Conservation (phyloP, 2,329 filamentous ascomycete species). For the Exophiala calicioides region DNA sequence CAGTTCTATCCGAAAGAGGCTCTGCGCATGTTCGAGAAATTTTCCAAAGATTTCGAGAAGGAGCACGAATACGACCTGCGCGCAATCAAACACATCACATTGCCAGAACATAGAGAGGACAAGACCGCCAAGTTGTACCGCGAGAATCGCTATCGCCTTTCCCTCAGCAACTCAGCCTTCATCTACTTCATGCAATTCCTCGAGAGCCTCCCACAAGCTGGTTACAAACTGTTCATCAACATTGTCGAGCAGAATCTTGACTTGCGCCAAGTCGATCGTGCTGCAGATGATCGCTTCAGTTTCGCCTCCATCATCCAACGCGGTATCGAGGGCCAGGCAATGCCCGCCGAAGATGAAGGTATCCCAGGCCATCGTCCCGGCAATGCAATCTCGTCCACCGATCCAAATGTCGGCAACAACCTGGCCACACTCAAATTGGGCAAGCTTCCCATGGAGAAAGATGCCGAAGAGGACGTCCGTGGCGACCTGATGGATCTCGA, state of each 20-base stretch:
- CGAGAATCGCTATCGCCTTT: constrained; percentile 84
- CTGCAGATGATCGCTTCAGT: constrained; percentile 58
- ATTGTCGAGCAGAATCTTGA: constrained; percentile 66
- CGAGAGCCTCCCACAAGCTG: constrained; percentile 79
- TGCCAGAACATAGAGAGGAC: constrained; percentile 78
- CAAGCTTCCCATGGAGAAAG: constrained; percentile 77
- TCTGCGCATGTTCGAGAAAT: constrained; percentile 53
- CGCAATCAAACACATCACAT: constrained; percentile 69
- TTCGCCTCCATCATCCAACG: constrained; percentile 61
- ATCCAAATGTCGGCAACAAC: constrained; percentile 58
- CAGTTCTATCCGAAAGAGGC: constrained; percentile 63
- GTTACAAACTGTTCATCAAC: constrained; percentile 74
- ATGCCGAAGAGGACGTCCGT: constrained; percentile 80
- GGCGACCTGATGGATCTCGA: constrained; percentile 87
- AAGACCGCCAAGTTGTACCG: constrained; percentile 76
- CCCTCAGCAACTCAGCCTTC: constrained; percentile 82
- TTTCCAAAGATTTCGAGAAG: constrained; percentile 74
- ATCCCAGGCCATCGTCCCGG: constrained; percentile 68
- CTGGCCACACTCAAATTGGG: constrained; percentile 72
- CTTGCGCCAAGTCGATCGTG: constrained; percentile 61
- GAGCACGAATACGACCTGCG: constrained; percentile 80
- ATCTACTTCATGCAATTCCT: constrained; percentile 83
- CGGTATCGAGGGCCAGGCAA: constrained; percentile 55
- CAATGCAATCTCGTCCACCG: constrained; percentile 60
- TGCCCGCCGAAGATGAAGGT: constrained; percentile 67